Base-by-base conservation (phyloP, 2,329 filamentous ascomycete species). In the Bipolaris cookei region DNA sequence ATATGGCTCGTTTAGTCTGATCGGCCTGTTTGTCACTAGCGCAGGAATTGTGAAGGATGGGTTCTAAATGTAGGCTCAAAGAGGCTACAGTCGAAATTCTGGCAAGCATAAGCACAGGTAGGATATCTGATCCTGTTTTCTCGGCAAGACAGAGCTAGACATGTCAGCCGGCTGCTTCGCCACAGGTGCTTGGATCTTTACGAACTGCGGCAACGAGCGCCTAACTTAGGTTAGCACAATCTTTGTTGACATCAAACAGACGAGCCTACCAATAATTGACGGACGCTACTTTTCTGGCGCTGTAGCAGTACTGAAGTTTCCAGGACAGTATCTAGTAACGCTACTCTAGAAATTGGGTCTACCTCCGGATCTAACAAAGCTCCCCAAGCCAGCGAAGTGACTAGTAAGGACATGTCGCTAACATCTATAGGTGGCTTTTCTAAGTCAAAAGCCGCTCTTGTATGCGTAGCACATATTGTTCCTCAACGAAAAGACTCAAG, bases 121-220 rank as follows among this genome's bases (percentile, higher is more conserved):
- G 14, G 4, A 32, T n/a, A 4, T 42, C n/a, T 4, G 11, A 32
- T 7, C 37, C 25, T n/a, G 18, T 50, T 14, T 30, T 50, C 14
- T 50, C 47, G 8, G 37, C 37, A 32, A 50, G 47, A 32, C 21
- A 30, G 18, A 50, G 47, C 47, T 50, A 32, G 37, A n/a, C 13
- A 18, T 4, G 6, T 28, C 18, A 39, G 13, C 38, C 7, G 23
- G 25, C 13, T 4, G 4, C 14, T 37, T 37, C 34, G 28, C 30
- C 2, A n/a, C 4, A 37, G 10, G 3, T 28, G n/a, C 1, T 4
- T 7, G 21, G 14, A 16, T 3, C 6, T 28, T 30, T n/a, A 44
- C 42, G 6, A 28, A 44, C 42, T 13, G 6, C 6, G 10, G 42
- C 42, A 44, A 44, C 23, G 30, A 44, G 42, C 14, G 42, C 23